Evolutionary conservation across 768 basidiomycete species (phyloP).

Genomic region (Kondoa malvinella): DNA sequence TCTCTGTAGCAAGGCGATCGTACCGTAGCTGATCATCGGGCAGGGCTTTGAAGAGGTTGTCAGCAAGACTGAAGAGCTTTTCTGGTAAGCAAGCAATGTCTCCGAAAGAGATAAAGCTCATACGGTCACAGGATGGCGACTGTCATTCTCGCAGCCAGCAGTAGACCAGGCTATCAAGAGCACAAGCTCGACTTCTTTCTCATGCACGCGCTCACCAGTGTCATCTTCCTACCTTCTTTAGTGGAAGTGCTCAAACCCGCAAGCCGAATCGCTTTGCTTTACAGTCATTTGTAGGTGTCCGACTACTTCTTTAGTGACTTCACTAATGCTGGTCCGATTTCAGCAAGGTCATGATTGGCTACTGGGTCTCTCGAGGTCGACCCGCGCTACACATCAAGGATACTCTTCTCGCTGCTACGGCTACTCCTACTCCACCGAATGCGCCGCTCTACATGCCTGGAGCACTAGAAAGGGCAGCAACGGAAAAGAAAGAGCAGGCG

Average conservation of each 20-base stretch:
- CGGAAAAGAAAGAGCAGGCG: neutral
- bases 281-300: constrained; percentile 22
- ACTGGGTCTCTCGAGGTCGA: constrained; percentile 26
- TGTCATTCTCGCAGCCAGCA: constrained; percentile 23
- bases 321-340: too few species aligned
- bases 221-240: constrained; percentile 25
- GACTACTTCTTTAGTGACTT: too few species aligned
- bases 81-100: constrained; percentile 12
- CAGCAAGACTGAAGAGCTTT: constrained; percentile 26
- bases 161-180: constrained; percentile 22
- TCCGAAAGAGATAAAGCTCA: neutral
- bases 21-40: neutral
- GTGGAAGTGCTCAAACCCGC: constrained; percentile 25
- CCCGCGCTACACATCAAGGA: constrained; percentile 24
- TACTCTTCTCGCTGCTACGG: constrained; percentile 21
- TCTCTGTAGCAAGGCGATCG: neutral
- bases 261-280: constrained; percentile 23
- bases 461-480: neutral
- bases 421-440: constrained; percentile 11
- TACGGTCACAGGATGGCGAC: constrained; percentile 16
- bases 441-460: neutral
- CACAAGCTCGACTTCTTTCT: constrained; percentile 27
- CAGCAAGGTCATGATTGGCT: constrained; percentile 17
- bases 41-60: constrained; percentile 23
- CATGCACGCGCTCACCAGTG: constrained; percentile 26